Evolutionary conservation across 106 monocot genomes (phyloP).

Genomic region (Acanthochlamys bracteata): DNA sequence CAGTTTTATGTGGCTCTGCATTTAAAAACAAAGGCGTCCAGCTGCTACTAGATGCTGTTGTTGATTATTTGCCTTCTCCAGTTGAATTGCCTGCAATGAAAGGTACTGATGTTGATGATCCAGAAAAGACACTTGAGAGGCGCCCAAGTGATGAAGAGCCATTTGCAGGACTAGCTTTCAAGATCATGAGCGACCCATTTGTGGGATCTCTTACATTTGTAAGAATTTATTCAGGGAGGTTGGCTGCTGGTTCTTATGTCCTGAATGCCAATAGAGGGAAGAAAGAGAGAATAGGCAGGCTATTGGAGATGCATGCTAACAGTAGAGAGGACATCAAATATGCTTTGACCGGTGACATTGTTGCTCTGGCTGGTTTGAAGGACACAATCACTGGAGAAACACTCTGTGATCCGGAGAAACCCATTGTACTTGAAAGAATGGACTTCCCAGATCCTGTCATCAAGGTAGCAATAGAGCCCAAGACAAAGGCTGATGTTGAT

Average conservation of each 20-base stretch:
- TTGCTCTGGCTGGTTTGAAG: constrained; percentile 90
- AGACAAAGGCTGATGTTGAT: constrained; percentile 96
- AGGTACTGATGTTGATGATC: constrained; percentile 75
- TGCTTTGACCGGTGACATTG: constrained; percentile 82
- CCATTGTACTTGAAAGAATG: constrained; percentile 92
- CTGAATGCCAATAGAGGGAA: constrained; percentile 94
- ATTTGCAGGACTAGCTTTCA: constrained; percentile 92
- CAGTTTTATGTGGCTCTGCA: constrained; percentile 94
- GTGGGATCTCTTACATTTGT: constrained; percentile 95
- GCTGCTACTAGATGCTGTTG: constrained; percentile 89
- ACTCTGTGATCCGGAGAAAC: constrained; percentile 80
- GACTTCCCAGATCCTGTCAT: constrained; percentile 99
- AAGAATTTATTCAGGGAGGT: constrained; percentile 75
- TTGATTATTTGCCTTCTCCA: constrained; percentile 96
- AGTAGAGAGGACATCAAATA: constrained; percentile 80
- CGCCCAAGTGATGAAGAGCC: constrained; percentile 68
- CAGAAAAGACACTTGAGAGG: constrained; percentile 60
- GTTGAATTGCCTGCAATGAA: constrained; percentile 90
- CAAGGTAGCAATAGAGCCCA: constrained; percentile 98
- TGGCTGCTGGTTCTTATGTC: constrained; percentile 81
- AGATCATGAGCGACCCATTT: constrained; percentile 97
- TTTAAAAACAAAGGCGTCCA: constrained; percentile 99
- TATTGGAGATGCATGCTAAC: constrained; percentile 98
- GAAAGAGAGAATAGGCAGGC: constrained; percentile 90
- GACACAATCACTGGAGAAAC: constrained; percentile 97